Evolutionary conservation across 2,329 filamentous ascomycete species (phyloP).

Genomic region (Colletotrichum sp.): DNA sequence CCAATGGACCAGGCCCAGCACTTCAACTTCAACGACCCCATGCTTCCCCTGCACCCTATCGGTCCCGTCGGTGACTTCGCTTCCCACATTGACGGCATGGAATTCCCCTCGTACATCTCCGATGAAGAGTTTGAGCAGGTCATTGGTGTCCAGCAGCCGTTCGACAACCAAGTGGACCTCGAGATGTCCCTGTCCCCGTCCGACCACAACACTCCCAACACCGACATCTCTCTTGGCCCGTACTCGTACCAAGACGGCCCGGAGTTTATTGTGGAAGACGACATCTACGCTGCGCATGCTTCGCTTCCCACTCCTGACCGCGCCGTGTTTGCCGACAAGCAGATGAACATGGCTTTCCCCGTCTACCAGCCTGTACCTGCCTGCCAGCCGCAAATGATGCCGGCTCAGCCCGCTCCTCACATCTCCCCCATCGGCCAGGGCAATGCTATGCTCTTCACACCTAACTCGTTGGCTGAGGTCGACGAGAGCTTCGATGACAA

Average conservation of each 20-base stretch:
- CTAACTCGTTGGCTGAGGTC: constrained; percentile 63
- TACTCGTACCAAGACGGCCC: constrained; percentile 64
- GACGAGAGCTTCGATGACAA: constrained; percentile 71
- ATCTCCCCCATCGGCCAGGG: constrained; percentile 73
- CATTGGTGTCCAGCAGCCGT: constrained; percentile 29
- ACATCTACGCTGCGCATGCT: constrained; percentile 64
- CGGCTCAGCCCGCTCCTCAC: constrained; percentile 48
- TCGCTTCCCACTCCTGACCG: constrained; percentile 57
- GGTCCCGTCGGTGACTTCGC: constrained; percentile 25
- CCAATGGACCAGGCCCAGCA: constrained; percentile 46
- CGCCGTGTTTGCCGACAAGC: constrained; percentile 26
- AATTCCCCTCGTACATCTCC: constrained; percentile 55
- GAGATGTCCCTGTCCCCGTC: constrained; percentile 49
- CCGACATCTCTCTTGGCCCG: constrained; percentile 44
- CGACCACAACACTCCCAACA: constrained; percentile 57
- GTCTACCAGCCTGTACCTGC: constrained; percentile 33
- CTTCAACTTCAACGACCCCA: constrained; percentile 23
- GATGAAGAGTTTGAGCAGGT: constrained; percentile 49
- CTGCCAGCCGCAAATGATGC: constrained; percentile 38
- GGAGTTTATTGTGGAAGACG: constrained; percentile 67
- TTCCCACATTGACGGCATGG: constrained; percentile 35
- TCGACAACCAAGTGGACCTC: constrained; percentile 37
- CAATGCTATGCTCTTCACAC: constrained; percentile 72
- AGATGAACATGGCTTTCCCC: constrained; percentile 15
- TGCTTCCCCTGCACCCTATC: constrained; percentile 8